Evolutionary conservation across 2,329 filamentous ascomycete species (phyloP).

Genomic region (Ilyonectria robusta): DNA sequence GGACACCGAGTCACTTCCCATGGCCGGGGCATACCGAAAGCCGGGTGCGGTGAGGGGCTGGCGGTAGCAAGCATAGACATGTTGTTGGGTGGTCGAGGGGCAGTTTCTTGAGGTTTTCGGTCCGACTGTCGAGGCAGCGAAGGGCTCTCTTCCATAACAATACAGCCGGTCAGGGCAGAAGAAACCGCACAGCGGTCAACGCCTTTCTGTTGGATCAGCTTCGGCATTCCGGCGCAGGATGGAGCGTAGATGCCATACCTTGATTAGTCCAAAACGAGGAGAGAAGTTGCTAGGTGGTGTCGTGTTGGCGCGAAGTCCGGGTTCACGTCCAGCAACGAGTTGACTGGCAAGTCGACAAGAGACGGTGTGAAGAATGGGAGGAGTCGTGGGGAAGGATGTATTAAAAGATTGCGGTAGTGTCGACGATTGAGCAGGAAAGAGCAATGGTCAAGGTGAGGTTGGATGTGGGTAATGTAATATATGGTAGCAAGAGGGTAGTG

Average conservation of each 20-base stretch:
- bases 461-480: slow-evolving; percentile 18
- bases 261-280: slow-evolving; percentile 32
- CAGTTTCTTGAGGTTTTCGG: slow-evolving; percentile 44
- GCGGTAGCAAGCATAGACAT: slow-evolving; percentile 68
- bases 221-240: slow-evolving; percentile 11
- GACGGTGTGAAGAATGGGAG: background rate
- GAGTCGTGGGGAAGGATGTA: background rate
- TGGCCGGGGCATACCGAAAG: slow-evolving; percentile 56
- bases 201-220: slow-evolving; percentile 30
- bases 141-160: slow-evolving; percentile 60
- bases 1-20: slow-evolving; percentile 57
- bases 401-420: background rate
- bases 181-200: slow-evolving; percentile 41
- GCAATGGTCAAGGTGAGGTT: slow-evolving; percentile 21
- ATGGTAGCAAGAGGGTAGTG: slow-evolving; percentile 14
- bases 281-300: background rate
- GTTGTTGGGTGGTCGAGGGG: slow-evolving; percentile 54
- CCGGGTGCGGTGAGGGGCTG: slow-evolving; percentile 57
- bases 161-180: slow-evolving; percentile 35
- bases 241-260: slow-evolving; percentile 25
- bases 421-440: slow-evolving; percentile 17
- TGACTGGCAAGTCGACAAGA: background rate
- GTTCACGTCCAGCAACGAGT: slow-evolving; percentile 1
- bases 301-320: slow-evolving; percentile 2
- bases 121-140: slow-evolving; percentile 49